Evolutionary conservation across 2,329 filamentous ascomycete species (phyloP).

Genomic region (Aspergillus novofumigatus): DNA sequence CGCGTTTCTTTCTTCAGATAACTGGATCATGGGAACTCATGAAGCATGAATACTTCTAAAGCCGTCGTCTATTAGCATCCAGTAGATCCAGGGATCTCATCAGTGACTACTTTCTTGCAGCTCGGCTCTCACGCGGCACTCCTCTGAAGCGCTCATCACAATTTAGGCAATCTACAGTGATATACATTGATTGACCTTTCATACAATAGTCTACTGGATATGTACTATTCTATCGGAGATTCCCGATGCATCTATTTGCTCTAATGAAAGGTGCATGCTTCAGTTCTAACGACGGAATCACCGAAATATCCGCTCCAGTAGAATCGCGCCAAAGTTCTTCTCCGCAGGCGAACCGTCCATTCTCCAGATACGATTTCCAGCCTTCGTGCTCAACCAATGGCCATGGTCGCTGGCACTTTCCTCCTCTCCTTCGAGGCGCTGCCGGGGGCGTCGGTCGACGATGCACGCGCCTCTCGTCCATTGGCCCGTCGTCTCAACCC

Average conservation of each 20-base stretch:
- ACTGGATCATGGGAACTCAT: too few species aligned
- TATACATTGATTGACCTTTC: too few species aligned
- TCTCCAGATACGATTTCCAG: slow-evolving; percentile 76
- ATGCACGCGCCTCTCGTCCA: slow-evolving; percentile 94
- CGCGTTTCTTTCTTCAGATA: not conserved
- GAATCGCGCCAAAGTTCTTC: slow-evolving; percentile 60
- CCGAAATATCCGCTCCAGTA: slow-evolving; percentile 62
- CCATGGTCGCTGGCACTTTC: slow-evolving; percentile 66
- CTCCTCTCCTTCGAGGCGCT: slow-evolving; percentile 44
- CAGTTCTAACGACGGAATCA: not conserved
- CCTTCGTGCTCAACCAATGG: slow-evolving; percentile 68
- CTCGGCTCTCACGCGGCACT: too few species aligned
- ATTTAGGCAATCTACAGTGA: too few species aligned
- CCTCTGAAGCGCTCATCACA: too few species aligned
- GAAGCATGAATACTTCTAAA: too few species aligned
- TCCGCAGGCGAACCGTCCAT: slow-evolving; percentile 67
- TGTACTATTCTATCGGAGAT: not conserved
- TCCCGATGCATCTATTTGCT: not conserved
- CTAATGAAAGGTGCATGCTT: not conserved
- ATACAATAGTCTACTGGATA: too few species aligned
- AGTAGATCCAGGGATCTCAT: too few species aligned
- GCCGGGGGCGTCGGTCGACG: slow-evolving; percentile 63
- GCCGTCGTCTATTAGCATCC: too few species aligned
- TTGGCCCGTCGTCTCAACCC: slow-evolving; percentile 84
- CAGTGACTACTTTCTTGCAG: too few species aligned